A percentile compares a stretch with the other conserved stretches of the same genome.
phyloP scores from a whole-genome alignment of 345 rosid genomes.

The Aurinia saxatilis region DNA sequence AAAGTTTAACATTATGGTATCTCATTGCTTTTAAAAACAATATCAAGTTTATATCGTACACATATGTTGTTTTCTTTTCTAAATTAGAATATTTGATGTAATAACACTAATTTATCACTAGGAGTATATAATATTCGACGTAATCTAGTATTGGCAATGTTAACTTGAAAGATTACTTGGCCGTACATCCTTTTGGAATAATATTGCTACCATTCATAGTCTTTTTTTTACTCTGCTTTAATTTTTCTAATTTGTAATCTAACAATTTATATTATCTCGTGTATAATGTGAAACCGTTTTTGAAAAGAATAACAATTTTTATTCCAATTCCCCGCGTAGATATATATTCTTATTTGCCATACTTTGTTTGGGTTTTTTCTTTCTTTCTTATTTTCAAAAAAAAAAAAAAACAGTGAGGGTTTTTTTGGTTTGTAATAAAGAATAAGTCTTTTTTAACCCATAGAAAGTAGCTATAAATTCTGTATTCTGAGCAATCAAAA shows the following conservation, averaged over 20 bases:
- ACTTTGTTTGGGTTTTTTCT: background rate
- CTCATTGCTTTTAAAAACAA: constrained; percentile 1
- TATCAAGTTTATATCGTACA: constrained; percentile 14
- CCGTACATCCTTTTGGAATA: background rate
- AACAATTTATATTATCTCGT: background rate
- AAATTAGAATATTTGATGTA: constrained; percentile 28
- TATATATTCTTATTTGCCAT: constrained; percentile 11
- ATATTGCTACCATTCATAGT: background rate
- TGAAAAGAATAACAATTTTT: background rate
- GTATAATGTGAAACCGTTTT: constrained; percentile 1
- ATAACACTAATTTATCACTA: constrained; percentile 13
- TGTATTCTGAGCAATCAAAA: background rate
- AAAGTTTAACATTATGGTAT: constrained; percentile 11
- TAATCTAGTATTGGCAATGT: background rate
- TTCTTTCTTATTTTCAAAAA: too few relatives aligned
- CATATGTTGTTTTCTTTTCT: constrained; percentile 23
- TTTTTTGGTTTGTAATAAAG: too few relatives aligned
- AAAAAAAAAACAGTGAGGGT: too few relatives aligned
- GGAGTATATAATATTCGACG: constrained; percentile 16
- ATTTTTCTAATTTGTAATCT: background rate
- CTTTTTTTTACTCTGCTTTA: background rate
- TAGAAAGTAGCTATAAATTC: too few relatives aligned
- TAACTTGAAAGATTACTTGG: background rate
- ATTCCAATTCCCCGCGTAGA: constrained; percentile 2
- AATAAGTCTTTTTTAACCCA: too few relatives aligned